A percentile compares a stretch with the other conserved stretches of the same genome.
phyloP scores from a whole-genome alignment of 208 protist species.

The Crithidia bombi region DNA sequence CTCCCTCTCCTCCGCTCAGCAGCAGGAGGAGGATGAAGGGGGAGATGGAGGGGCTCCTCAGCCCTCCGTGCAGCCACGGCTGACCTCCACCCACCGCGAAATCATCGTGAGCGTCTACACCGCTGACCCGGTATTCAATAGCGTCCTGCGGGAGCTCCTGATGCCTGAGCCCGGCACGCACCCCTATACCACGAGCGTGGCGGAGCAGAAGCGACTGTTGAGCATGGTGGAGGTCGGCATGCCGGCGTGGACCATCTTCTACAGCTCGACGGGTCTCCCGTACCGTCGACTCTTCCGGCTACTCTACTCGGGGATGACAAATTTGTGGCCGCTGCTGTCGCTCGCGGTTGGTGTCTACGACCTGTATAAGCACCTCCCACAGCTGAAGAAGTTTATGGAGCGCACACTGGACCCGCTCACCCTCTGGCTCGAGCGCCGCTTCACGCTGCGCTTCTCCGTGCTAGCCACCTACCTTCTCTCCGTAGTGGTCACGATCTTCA shows the following conservation, averaged over 20 bases:
- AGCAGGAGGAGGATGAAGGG: too few relatives aligned
- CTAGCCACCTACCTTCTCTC: constrained; percentile 79
- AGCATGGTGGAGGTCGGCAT: constrained; percentile 81
- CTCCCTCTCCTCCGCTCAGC: too few relatives aligned
- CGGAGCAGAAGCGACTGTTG: constrained; percentile 71
- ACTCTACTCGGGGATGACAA: constrained; percentile 59
- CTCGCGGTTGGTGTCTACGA: constrained; percentile 80
- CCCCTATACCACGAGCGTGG: constrained; percentile 57
- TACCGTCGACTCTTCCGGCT: constrained; percentile 71
- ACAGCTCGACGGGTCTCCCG: constrained; percentile 56
- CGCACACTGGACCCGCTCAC: constrained; percentile 62
- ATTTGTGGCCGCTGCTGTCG: constrained; percentile 80
- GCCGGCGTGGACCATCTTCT: constrained; percentile 76
- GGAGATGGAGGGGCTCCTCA: too few relatives aligned
- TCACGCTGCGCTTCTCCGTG: constrained; percentile 80
- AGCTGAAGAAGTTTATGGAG: constrained; percentile 69
- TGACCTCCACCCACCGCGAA: constrained; percentile 59
- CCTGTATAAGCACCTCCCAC: constrained; percentile 82
- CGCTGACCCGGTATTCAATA: constrained; percentile 77
- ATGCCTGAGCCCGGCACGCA: constrained; percentile 68
- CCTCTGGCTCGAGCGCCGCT: constrained; percentile 63
- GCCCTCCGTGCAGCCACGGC: constrained; percentile 11
- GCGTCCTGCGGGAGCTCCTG: constrained; percentile 67
- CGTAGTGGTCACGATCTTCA: constrained; percentile 54
- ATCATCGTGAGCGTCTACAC: constrained; percentile 76